These are phyloP conservation scores for Endothia cerciana DNA, from an alignment of 2,329 filamentous ascomycete genomes.

Conservation along the genomic window DNA sequence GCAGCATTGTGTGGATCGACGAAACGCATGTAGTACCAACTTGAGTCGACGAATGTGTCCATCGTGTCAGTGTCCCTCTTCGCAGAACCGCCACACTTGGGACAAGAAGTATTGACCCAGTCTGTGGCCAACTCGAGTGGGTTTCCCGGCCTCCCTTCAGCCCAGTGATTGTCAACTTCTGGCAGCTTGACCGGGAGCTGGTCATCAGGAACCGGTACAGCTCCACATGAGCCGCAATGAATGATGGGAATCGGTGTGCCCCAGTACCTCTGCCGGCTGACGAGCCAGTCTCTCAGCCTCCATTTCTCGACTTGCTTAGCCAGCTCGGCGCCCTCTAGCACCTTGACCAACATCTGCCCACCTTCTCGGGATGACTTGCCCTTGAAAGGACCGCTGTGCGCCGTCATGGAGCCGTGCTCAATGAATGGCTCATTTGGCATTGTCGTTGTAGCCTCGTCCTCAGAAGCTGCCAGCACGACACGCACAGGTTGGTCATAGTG, in stretches of 20 bases:
- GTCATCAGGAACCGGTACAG: constrained; percentile 75
- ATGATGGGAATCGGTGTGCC: constrained; percentile 88
- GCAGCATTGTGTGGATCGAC: constrained; percentile 69
- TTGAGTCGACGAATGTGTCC: constrained; percentile 95
- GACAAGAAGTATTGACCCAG: constrained; percentile 78
- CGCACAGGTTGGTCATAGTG: constrained; percentile 62
- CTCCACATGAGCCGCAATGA: constrained; percentile 76
- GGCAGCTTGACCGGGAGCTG: constrained; percentile 80
- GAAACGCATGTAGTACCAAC: constrained; percentile 90
- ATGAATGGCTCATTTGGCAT: constrained; percentile 60
- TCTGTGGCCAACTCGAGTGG: constrained; percentile 72
- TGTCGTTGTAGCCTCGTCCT: constrained; percentile 50
- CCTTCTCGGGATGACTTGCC: constrained; percentile 67
- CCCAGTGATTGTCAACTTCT: constrained; percentile 68
- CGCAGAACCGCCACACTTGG: constrained; percentile 70
- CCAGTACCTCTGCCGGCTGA: constrained; percentile 93
- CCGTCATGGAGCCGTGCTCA: constrained; percentile 69
- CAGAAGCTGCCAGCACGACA: constrained; percentile 61
- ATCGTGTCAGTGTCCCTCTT: constrained; percentile 90
- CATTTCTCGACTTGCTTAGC: constrained; percentile 71
- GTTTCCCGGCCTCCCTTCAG: constrained; percentile 72
- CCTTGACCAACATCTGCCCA: constrained; percentile 60
- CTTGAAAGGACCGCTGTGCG: constrained; percentile 66
- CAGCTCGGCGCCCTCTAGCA: constrained; percentile 58
- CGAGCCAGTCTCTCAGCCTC: constrained; percentile 86